phyloP scores from a whole-genome alignment of 164 flowering plant species.

The Kalanchoe fedtschenkoi region DNA sequence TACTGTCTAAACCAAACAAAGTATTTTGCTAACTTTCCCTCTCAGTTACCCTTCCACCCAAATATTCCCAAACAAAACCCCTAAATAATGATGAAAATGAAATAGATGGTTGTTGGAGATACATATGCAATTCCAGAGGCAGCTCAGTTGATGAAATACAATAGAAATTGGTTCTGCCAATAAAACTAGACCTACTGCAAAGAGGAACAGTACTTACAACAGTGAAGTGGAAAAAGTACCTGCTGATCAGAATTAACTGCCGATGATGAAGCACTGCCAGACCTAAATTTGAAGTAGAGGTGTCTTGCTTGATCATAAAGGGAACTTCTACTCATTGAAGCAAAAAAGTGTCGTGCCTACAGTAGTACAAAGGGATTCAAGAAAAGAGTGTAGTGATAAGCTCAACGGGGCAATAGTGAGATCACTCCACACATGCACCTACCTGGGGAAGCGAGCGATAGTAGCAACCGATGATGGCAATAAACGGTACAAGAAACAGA shows the following conservation, averaged over 20 bases:
- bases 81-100: no score
- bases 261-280: conserved; percentile 44
- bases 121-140: background rate
- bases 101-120: no score
- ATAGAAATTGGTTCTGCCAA: background rate
- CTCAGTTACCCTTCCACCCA: no score
- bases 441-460: conserved; percentile 69
- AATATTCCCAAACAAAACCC: no score
- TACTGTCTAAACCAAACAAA: no score
- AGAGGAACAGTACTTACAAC: background rate
- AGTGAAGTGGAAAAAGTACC: conserved; percentile 20
- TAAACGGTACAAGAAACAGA: conserved; percentile 63
- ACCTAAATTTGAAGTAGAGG: conserved; percentile 47
- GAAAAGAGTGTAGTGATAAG: background rate
- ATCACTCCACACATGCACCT: conserved; percentile 7
- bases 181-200: background rate
- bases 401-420: conserved; percentile 3
- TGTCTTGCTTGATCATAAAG: conserved; percentile 50
- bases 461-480: conserved; percentile 34
- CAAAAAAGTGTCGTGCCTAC: conserved; percentile 35
- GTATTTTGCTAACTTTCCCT: no score
- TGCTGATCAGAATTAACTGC: conserved; percentile 41
- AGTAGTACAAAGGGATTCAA: conserved; percentile 9
- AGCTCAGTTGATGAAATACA: no score
- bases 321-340: conserved; percentile 36